Percentiles rank a stretch among this genome's conserved stretches.
Conservation (phyloP, 345 rosid species). For the Eucalyptus polyanthemos region DNA sequence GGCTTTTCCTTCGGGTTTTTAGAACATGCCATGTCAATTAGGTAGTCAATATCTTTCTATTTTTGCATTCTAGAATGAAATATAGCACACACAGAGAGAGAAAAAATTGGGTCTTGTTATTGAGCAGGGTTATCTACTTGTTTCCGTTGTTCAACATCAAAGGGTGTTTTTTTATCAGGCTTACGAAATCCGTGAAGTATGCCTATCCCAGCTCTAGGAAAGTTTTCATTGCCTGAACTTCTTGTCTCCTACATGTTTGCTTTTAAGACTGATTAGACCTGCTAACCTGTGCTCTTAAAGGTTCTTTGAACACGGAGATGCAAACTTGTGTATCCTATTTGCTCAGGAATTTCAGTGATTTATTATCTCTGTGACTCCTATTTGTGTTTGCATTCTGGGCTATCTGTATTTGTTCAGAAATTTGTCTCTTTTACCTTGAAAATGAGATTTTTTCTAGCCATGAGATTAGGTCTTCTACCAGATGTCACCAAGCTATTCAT, state of each 20-base stretch:
- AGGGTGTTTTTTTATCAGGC: neutral
- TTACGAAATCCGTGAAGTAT: neutral
- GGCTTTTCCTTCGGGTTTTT: neutral
- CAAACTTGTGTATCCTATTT: neutral
- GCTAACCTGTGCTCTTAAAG: neutral
- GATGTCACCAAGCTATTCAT: neutral
- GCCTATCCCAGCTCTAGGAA: neutral
- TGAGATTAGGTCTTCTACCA: neutral
- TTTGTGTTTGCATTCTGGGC: neutral
- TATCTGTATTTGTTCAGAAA: neutral
- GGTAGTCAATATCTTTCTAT: neutral
- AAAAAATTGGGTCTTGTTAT: neutral
- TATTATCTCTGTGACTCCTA: neutral
- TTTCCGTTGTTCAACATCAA: neutral
- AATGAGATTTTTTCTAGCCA: neutral
- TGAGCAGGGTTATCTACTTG: neutral
- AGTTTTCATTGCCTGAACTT: neutral
- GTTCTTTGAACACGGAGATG: neutral
- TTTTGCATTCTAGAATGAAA: neutral
- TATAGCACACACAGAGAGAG: neutral
- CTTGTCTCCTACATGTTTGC: neutral
- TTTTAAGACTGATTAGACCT: neutral
- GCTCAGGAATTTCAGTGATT: neutral
- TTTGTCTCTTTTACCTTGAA: neutral
- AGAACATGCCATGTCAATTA: neutral